phyloP scores from a whole-genome alignment of 2,329 filamentous ascomycete genomes.

The Sporothrix brasiliensis region DNA sequence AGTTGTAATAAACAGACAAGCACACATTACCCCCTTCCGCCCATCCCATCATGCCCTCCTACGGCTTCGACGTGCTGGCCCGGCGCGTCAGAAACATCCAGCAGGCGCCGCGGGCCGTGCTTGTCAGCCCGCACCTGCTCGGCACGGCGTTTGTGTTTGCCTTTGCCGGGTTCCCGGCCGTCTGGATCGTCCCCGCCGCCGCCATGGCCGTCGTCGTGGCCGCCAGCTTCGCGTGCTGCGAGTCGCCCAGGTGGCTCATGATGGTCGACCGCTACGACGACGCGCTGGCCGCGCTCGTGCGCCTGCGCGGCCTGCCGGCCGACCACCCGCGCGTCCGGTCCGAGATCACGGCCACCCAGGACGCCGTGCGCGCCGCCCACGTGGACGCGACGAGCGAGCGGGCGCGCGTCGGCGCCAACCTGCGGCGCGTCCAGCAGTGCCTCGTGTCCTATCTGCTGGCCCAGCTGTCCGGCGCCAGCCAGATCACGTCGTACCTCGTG shows the following conservation, averaged over 20 bases:
- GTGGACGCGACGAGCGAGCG: not conserved
- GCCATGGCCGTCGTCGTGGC: slow-evolving; percentile 40
- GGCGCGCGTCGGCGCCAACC: slow-evolving; percentile 42
- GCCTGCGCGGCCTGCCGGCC: slow-evolving; percentile 41
- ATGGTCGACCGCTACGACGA: slow-evolving; percentile 40
- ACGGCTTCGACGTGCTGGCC: slow-evolving; percentile 9
- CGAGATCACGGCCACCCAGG: slow-evolving; percentile 37
- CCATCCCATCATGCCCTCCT: not conserved
- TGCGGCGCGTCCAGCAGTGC: slow-evolving; percentile 47
- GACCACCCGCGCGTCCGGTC: slow-evolving; percentile 40
- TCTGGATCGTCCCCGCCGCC: slow-evolving; percentile 41
- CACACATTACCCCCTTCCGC: not conserved
- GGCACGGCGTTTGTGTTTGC: slow-evolving; percentile 16
- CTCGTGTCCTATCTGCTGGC: slow-evolving; percentile 47
- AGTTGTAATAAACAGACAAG: not conserved
- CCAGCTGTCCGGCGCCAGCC: slow-evolving; percentile 51
- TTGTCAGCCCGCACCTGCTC: not conserved
- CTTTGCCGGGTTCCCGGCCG: not conserved
- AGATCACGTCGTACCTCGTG: slow-evolving; percentile 50
- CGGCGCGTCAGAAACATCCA: slow-evolving; percentile 13
- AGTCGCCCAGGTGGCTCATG: slow-evolving; percentile 45
- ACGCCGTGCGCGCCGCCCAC: slow-evolving; percentile 12
- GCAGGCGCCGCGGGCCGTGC: not conserved
- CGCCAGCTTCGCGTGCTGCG: slow-evolving; percentile 42
- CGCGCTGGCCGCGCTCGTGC: slow-evolving; percentile 39